A percentile compares a stretch with the other conserved stretches of the same genome.
Evolutionary conservation across 371 early-diverging fungal species (phyloP).

Genomic region (Mycotypha africana): DNA sequence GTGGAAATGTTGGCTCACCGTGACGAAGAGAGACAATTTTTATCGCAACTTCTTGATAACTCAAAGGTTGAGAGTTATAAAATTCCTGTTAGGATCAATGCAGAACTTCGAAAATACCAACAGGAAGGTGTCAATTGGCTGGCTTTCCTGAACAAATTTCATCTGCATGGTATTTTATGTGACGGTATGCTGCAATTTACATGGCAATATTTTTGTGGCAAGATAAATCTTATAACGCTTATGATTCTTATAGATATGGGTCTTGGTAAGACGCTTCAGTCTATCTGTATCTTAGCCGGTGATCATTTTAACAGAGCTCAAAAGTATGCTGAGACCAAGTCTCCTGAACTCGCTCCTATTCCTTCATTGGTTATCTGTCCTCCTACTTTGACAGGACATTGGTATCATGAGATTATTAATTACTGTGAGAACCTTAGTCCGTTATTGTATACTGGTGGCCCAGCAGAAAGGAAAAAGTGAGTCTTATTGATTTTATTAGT

Average conservation of each 20-base stretch:
- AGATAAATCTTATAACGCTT: neutral
- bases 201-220: neutral
- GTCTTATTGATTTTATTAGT: no score
- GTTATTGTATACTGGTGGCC: conserved; percentile 80
- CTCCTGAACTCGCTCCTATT: conserved; percentile 60
- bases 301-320: conserved; percentile 74
- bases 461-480: conserved; percentile 70
- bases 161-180: conserved; percentile 96
- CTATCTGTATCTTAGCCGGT: conserved; percentile 92
- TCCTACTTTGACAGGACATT: conserved; percentile 94
- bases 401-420: conserved; percentile 93
- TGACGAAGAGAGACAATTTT: conserved; percentile 82
- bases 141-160: conserved; percentile 94
- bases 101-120: conserved; percentile 91
- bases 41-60: conserved; percentile 89
- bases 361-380: conserved; percentile 98
- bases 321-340: conserved; percentile 54
- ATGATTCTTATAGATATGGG: conserved; percentile 83
- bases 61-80: conserved; percentile 79
- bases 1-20: conserved; percentile 72
- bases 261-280: conserved; percentile 96
- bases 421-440: conserved; percentile 78
- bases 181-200: conserved; percentile 70
- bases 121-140: conserved; percentile 98
- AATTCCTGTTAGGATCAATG: conserved; percentile 90